A percentile compares a stretch with the other conserved stretches of the same genome.
Conservation (phyloP, 2,329 filamentous ascomycete genomes). For the Monosporascus cannonballus region DNA sequence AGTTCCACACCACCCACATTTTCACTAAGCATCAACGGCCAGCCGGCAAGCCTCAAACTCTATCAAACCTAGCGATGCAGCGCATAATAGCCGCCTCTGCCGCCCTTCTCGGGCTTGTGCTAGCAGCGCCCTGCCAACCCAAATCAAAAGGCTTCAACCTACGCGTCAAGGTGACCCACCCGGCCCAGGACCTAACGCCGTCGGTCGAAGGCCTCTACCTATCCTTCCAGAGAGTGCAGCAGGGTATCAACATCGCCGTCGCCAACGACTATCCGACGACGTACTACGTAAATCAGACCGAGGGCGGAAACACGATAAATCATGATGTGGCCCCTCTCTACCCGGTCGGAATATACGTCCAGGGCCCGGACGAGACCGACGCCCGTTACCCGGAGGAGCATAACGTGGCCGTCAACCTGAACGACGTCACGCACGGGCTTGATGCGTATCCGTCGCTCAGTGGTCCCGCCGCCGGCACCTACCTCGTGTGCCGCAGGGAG, state of each 20-base stretch:
- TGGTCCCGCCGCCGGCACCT: background rate
- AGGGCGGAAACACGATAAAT: background rate
- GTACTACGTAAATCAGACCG: background rate
- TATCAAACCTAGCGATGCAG: background rate
- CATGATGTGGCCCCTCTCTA: background rate
- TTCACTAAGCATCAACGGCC: background rate
- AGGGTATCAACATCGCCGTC: constrained; percentile 1
- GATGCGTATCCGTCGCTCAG: background rate
- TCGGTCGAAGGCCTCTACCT: background rate
- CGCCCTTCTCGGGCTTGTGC: background rate
- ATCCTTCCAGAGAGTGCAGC: background rate
- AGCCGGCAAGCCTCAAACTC: background rate
- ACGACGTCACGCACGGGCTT: background rate
- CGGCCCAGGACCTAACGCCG: background rate
- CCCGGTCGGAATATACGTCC: background rate
- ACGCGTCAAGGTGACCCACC: background rate
- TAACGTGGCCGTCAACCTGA: background rate
- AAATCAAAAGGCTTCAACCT: background rate
- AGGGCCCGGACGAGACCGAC: background rate
- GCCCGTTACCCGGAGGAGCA: background rate
- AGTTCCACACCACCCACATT: background rate
- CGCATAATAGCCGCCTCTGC: background rate
- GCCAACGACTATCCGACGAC: background rate
- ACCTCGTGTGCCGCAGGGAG: background rate
- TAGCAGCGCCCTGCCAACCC: background rate